Evolutionary conservation across 164 flowering plant genomes (phyloP).

Genomic region (Tinospora cordifolia): DNA sequence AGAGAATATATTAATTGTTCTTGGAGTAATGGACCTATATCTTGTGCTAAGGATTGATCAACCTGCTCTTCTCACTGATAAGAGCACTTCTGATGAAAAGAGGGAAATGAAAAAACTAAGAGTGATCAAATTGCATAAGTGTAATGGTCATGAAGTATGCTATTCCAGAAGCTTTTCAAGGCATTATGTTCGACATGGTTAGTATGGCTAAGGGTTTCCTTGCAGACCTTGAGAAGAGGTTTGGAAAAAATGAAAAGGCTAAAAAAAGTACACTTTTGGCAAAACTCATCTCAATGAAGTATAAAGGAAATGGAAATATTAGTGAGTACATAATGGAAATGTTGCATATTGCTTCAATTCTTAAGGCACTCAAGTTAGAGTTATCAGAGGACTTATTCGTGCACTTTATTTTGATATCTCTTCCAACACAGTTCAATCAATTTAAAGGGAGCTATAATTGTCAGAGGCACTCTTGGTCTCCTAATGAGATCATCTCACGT

Average conservation of each 20-base stretch:
- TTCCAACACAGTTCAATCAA: not conserved
- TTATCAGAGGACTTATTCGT: not conserved
- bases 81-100: not conserved
- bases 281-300: slow-evolving; percentile 5
- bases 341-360: slow-evolving; percentile 7
- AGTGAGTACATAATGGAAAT: slow-evolving; percentile 13
- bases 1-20: not conserved
- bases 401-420: not conserved
- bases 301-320: slow-evolving; percentile 8
- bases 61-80: not conserved
- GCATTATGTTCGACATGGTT: not conserved
- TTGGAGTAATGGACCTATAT: not conserved
- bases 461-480: not conserved
- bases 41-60: not conserved
- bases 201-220: not conserved
- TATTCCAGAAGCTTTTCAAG: not conserved
- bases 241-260: slow-evolving; percentile 1
- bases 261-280: slow-evolving; percentile 2
- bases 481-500: not conserved
- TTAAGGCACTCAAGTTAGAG: slow-evolving; percentile 5
- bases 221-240: not conserved
- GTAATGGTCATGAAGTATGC: not conserved
- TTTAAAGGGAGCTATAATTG: not conserved
- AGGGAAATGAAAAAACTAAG: not conserved
- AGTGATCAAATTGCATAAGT: not conserved